Percentiles rank a stretch among this genome's conserved stretches.
Evolutionary conservation across 2,329 filamentous ascomycete genomes (phyloP).

Genomic region (Ophioceras dolichostomum): DNA sequence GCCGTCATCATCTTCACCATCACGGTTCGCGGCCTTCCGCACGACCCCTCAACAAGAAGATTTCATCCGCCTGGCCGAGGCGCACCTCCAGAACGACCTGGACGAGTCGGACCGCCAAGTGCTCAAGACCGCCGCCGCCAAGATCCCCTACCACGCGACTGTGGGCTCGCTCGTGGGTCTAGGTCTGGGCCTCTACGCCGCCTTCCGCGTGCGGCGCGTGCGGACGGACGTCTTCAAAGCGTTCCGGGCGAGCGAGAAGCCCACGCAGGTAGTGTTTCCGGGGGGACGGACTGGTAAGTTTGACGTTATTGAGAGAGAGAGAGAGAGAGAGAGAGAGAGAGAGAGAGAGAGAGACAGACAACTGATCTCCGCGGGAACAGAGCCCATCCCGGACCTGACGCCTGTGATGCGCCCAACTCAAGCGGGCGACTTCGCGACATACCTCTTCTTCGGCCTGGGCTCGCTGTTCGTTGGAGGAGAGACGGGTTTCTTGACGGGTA

Average conservation of each 20-base stretch:
- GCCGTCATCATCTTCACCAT: slow-evolving; percentile 16
- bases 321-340: too few species aligned
- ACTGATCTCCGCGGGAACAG: too few species aligned
- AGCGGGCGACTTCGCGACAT: slow-evolving; percentile 48
- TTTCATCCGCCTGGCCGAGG: slow-evolving; percentile 39
- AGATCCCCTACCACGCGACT: slow-evolving; percentile 39
- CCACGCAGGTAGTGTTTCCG: slow-evolving; percentile 48
- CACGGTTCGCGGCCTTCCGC: slow-evolving; percentile 19
- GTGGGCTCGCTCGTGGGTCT: slow-evolving; percentile 49
- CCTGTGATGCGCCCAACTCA: slow-evolving; percentile 42
- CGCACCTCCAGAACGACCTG: slow-evolving; percentile 44
- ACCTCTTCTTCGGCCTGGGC: slow-evolving; percentile 47
- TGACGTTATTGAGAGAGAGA: neutral
- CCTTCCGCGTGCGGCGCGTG: slow-evolving; percentile 41
- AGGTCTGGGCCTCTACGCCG: slow-evolving; percentile 43
- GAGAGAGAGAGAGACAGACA: too few species aligned
- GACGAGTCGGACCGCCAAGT: slow-evolving; percentile 43
- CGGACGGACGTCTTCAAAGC: slow-evolving; percentile 48
- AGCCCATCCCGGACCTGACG: slow-evolving; percentile 49
- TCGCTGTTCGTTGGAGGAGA: slow-evolving; percentile 55
- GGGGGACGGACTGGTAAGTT: slow-evolving; percentile 42
- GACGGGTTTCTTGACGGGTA: slow-evolving; percentile 45
- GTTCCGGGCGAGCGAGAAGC: slow-evolving; percentile 48
- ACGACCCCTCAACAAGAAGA: slow-evolving; percentile 27
- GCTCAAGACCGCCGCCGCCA: slow-evolving; percentile 40